Evolutionary conservation across 73 alveolate species (phyloP).

Genomic region (Loxodes magnus): DNA sequence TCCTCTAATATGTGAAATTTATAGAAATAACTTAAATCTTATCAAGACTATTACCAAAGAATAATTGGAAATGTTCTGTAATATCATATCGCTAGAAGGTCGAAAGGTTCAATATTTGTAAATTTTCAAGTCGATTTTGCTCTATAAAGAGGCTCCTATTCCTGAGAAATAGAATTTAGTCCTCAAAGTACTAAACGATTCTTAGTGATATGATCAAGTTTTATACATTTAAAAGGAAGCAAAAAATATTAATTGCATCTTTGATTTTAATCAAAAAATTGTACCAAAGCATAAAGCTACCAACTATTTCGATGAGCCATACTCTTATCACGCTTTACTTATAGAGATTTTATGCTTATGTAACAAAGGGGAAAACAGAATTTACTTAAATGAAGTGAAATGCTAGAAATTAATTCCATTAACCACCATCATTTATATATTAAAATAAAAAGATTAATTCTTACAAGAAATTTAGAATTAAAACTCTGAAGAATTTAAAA

Average conservation of each 20-base stretch:
- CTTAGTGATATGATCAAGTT: too few relatives aligned
- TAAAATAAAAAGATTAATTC: neutral
- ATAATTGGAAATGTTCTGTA: constrained; percentile 10
- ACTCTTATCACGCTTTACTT: constrained; percentile 24
- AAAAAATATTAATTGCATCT: too few relatives aligned
- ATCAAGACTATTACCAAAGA: constrained; percentile 13
- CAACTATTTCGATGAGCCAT: constrained; percentile 21
- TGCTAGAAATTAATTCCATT: constrained; percentile 22
- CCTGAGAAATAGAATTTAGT: constrained; percentile 25
- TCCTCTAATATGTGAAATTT: constrained; percentile 40
- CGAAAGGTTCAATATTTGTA: constrained; percentile 22
- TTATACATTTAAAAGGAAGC: too few relatives aligned
- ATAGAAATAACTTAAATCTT: constrained; percentile 17
- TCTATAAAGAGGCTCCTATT: constrained; percentile 10
- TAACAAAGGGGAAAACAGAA: constrained; percentile 38
- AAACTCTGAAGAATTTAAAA: neutral
- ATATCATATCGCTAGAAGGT: constrained; percentile 17
- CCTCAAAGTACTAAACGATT: constrained; percentile 14
- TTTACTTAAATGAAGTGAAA: constrained; percentile 31
- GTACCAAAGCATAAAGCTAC: constrained; percentile 10
- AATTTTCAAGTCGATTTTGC: constrained; percentile 14
- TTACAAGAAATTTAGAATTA: neutral
- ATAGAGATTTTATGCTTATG: constrained; percentile 23
- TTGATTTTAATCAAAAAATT: too few relatives aligned
- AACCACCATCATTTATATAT: constrained; percentile 19